These are phyloP conservation scores for Cystobasidiaceae sp. DNA, from an alignment of 1,284 basidiomycete species.

Conservation along the genomic window DNA sequence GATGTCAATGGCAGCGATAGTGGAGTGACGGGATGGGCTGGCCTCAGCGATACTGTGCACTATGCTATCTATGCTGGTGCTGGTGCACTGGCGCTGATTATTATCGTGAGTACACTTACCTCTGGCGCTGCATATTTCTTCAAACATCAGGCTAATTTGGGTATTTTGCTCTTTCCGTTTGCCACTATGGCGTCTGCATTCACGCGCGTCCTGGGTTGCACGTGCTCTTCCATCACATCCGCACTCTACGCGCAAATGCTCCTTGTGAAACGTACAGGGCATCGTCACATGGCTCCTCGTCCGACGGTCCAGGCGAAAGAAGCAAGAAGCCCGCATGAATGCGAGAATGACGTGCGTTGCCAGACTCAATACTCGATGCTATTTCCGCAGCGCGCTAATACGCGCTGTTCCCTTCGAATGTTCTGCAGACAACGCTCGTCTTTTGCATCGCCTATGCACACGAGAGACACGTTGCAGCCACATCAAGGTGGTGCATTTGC, in stretches of 20 bases:
- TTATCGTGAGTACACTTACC: slow-evolving; percentile 12
- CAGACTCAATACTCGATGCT: neutral
- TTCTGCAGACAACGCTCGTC: slow-evolving; percentile 22
- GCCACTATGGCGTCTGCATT: too few species aligned
- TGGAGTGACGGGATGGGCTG: slow-evolving; percentile 1
- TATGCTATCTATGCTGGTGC: slow-evolving; percentile 29
- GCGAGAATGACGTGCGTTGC: slow-evolving; percentile 26
- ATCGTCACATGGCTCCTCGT: slow-evolving; percentile 1
- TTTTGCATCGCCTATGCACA: slow-evolving; percentile 25
- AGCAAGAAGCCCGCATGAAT: slow-evolving; percentile 6
- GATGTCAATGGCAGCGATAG: neutral
- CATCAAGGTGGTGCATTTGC: neutral
- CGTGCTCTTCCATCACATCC: too few species aligned
- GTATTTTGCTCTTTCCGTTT: neutral
- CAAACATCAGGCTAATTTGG: neutral
- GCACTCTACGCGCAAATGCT: too few species aligned
- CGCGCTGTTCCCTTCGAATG: neutral
- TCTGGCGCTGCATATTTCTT: neutral
- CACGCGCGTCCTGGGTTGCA: too few species aligned
- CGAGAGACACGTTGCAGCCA: slow-evolving; percentile 17
- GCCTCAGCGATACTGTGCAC: slow-evolving; percentile 7
- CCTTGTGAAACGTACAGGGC: too few species aligned
- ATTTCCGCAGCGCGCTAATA: neutral
- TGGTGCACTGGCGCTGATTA: slow-evolving; percentile 3
- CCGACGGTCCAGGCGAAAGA: slow-evolving; percentile 16